A percentile compares a stretch with the other conserved stretches of the same genome.
These are phyloP conservation scores for Beta lomatogona DNA, from an alignment of 179 eudicot genomes.

Conservation along the genomic window DNA sequence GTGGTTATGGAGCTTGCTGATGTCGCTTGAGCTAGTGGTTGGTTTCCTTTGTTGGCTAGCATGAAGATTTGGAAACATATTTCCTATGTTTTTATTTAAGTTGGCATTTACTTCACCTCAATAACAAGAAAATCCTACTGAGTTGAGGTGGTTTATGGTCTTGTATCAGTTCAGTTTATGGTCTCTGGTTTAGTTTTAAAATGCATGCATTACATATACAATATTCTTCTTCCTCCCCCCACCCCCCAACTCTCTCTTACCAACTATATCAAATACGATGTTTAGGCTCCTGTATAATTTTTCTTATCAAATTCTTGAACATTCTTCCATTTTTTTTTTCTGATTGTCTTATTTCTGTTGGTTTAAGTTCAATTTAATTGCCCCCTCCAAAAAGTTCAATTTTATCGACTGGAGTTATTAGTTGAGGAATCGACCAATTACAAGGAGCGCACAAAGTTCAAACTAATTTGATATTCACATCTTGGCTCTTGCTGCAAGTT, in stretches of 20 bases:
- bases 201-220: not conserved
- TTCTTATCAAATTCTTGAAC: no score
- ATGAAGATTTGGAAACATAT: not conserved
- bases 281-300: not conserved
- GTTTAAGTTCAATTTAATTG: no score
- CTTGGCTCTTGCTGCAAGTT: not conserved
- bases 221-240: no score
- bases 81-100: not conserved
- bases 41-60: not conserved
- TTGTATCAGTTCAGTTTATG: not conserved
- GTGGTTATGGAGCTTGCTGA: not conserved
- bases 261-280: not conserved
- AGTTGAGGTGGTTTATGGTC: not conserved
- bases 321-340: no score
- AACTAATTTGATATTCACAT: not conserved
- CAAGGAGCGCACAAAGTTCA: not conserved
- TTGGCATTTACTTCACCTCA: not conserved
- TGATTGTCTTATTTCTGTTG: no score
- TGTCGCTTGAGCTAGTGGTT: not conserved
- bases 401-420: not conserved
- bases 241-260: not conserved
- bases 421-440: not conserved
- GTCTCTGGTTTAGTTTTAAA: not conserved
- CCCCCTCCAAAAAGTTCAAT: no score
- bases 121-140: not conserved